phyloP scores from a whole-genome alignment of 1,284 basidiomycete genomes.

The Boletus calvinii region DNA sequence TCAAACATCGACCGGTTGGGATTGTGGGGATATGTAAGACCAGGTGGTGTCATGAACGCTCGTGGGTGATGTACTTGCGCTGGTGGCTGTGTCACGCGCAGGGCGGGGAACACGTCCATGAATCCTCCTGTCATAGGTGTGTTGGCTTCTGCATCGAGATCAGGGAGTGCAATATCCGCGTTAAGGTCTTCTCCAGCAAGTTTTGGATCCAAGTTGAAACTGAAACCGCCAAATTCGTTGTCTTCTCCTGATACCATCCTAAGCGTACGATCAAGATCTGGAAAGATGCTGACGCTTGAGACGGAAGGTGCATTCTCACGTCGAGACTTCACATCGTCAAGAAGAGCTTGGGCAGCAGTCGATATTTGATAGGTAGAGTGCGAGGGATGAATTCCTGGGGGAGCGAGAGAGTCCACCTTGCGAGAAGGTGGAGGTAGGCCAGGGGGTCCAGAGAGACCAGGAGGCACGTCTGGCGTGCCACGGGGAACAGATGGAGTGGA shows the following conservation, averaged over 20 bases:
- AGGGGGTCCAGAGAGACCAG: slow-evolving; percentile 65
- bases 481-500: slow-evolving; percentile 45
- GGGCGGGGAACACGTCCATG: slow-evolving; percentile 63
- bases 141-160: slow-evolving; percentile 52
- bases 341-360: slow-evolving; percentile 75
- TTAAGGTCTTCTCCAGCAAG: slow-evolving; percentile 54
- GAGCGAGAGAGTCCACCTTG: slow-evolving; percentile 50
- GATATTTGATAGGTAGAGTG: slow-evolving; percentile 84
- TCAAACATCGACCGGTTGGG: slow-evolving; percentile 54
- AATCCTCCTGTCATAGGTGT: slow-evolving; percentile 60
- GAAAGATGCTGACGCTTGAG: slow-evolving; percentile 71
- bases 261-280: slow-evolving; percentile 83
- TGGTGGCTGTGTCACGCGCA: slow-evolving; percentile 39
- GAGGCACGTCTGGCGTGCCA: slow-evolving; percentile 48
- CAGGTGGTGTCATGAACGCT: slow-evolving; percentile 50
- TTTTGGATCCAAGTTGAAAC: slow-evolving; percentile 79
- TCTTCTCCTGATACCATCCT: slow-evolving; percentile 63
- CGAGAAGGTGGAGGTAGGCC: slow-evolving; percentile 57
- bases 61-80: slow-evolving; percentile 32
- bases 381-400: slow-evolving; percentile 54
- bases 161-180: slow-evolving; percentile 44
- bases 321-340: slow-evolving; percentile 80
- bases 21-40: slow-evolving; percentile 48
- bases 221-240: slow-evolving; percentile 63
- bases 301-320: slow-evolving; percentile 56